phyloP scores from a whole-genome alignment of 2,329 filamentous ascomycete genomes.

The Colletotrichum sp. region DNA sequence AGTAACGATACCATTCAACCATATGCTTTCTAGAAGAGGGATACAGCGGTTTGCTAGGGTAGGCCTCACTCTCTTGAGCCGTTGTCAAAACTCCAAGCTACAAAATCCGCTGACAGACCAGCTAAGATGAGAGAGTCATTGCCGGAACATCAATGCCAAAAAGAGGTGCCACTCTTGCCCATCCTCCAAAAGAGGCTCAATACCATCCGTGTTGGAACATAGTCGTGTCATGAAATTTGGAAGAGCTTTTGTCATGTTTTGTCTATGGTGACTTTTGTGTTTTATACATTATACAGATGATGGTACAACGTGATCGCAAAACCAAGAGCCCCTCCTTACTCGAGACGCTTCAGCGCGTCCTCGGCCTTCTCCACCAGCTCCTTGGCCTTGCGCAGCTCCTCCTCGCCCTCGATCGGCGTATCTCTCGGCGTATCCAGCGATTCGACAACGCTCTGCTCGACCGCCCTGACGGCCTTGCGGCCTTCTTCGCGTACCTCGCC shows the following conservation, averaged over 20 bases:
- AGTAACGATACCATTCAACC: background rate
- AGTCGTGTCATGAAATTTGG: background rate
- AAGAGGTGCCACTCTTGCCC: background rate
- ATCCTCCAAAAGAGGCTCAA: background rate
- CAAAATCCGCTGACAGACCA: background rate
- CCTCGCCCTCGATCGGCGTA: constrained; percentile 26
- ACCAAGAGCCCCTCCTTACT: constrained; percentile 32
- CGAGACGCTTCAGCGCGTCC: constrained; percentile 51
- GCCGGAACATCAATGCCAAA: background rate
- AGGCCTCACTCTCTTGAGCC: constrained; percentile 8
- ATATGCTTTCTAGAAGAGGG: background rate
- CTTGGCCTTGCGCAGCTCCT: constrained; percentile 43
- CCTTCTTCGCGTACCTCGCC: constrained; percentile 71
- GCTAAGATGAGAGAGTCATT: background rate
- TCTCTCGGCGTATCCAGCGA: constrained; percentile 43
- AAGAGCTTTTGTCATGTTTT: background rate
- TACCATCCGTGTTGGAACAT: accelerated
- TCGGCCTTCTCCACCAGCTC: constrained; percentile 54
- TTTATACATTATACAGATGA: constrained; percentile 20
- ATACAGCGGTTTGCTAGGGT: background rate
- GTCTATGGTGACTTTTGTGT: constrained; percentile 4
- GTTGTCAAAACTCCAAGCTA: no score
- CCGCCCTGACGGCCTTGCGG: constrained; percentile 63
- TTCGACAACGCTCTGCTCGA: constrained; percentile 57
- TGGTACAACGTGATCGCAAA: constrained; percentile 9